These are phyloP conservation scores for Amylocystis lapponica DNA, from an alignment of 768 basidiomycete species.

Conservation along the genomic window DNA sequence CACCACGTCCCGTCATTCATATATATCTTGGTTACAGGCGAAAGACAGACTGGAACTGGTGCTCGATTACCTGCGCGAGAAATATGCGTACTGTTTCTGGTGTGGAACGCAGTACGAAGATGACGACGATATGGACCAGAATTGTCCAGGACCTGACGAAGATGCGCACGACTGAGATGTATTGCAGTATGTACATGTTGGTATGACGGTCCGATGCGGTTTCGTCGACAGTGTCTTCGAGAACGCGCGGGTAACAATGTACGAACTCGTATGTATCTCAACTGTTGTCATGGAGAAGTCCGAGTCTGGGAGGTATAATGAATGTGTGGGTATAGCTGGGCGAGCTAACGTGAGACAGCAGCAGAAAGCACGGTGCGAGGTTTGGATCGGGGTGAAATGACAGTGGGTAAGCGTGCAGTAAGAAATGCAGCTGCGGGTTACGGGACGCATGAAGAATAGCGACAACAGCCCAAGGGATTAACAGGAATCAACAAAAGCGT, in stretches of 20 bases:
- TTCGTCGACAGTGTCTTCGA: too few relatives aligned
- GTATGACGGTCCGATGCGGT: background rate
- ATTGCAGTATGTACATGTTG: background rate
- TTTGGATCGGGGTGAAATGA: too few relatives aligned
- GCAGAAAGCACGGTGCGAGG: background rate
- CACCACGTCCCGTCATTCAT: conserved; percentile 3
- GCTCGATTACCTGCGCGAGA: conserved; percentile 66
- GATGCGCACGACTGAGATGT: conserved; percentile 66
- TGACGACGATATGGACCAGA: conserved; percentile 48
- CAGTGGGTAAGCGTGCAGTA: background rate
- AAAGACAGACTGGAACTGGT: conserved; percentile 63
- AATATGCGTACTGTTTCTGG: conserved; percentile 82
- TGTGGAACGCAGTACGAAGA: conserved; percentile 74
- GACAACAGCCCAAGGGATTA: background rate
- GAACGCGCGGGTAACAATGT: too few relatives aligned
- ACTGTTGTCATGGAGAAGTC: too few relatives aligned
- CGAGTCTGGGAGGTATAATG: background rate
- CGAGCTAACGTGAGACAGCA: background rate
- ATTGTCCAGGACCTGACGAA: conserved; percentile 74
- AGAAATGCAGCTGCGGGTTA: background rate
- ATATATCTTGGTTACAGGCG: conserved; percentile 39
- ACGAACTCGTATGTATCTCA: too few relatives aligned
- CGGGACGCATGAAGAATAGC: background rate
- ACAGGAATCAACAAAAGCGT: background rate
- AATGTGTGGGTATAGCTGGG: background rate